A percentile compares a stretch with the other conserved stretches of the same genome.
These are phyloP conservation scores for Berkeleyomyces rouxiae DNA, from an alignment of 2,329 filamentous ascomycete species.

Conservation along the genomic window DNA sequence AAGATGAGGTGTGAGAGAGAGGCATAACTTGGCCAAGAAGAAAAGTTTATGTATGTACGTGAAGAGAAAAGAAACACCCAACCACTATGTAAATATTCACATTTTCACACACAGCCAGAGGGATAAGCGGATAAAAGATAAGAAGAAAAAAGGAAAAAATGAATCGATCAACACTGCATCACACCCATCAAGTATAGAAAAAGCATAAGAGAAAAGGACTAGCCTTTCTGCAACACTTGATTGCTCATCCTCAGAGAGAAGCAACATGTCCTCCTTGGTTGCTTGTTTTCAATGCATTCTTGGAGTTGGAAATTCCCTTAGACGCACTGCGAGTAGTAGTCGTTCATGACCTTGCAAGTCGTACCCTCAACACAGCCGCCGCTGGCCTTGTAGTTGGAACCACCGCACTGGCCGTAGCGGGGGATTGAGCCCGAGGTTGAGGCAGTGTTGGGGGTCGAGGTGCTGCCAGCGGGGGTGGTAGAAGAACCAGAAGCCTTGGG, in stretches of 20 bases:
- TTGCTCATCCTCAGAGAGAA: background rate
- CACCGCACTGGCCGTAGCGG: background rate
- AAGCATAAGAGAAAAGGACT: background rate
- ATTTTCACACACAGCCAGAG: too few relatives aligned
- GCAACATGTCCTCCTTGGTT: background rate
- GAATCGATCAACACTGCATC: background rate
- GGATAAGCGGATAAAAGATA: too few relatives aligned
- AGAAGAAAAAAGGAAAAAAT: background rate
- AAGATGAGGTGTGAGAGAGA: too few relatives aligned
- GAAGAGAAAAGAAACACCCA: too few relatives aligned
- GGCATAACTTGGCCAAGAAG: too few relatives aligned
- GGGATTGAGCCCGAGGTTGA: background rate
- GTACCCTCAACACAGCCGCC: background rate
- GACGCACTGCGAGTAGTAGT: background rate
- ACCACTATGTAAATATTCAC: too few relatives aligned
- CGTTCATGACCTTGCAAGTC: background rate
- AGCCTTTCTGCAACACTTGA: background rate
- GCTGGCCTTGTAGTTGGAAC: background rate
- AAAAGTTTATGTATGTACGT: too few relatives aligned
- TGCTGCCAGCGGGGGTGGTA: background rate
- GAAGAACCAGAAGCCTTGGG: background rate
- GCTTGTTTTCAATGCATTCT: background rate
- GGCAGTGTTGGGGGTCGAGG: background rate
- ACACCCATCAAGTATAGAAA: background rate
- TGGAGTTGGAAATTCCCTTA: background rate